phyloP scores from a whole-genome alignment of 352 stramenopile species.

The Phytopythium oedochilum region DNA sequence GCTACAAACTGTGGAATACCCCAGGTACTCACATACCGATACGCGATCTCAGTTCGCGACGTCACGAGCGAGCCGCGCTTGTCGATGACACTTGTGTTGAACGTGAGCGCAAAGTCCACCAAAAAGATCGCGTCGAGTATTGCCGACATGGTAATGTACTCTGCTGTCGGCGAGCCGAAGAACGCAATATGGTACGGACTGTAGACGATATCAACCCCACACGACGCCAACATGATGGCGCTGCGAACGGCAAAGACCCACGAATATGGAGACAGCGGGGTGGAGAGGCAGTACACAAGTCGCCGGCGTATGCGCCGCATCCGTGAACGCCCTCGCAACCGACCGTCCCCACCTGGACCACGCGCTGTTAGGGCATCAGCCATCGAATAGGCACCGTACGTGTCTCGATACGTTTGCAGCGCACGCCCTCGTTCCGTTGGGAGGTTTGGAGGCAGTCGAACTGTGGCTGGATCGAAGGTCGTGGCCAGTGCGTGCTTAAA shows the following conservation, averaged over 20 bases:
- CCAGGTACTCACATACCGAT: slow-evolving; percentile 27
- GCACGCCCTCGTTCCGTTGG: not conserved
- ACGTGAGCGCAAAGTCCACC: slow-evolving; percentile 31
- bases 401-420: not conserved
- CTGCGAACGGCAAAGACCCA: slow-evolving; percentile 16
- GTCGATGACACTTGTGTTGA: slow-evolving; percentile 43
- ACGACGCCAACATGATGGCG: slow-evolving; percentile 11
- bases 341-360: not conserved
- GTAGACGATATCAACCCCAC: slow-evolving; percentile 21
- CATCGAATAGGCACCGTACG: not conserved
- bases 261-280: slow-evolving; percentile 15
- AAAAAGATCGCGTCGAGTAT: slow-evolving; percentile 26
- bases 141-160: slow-evolving; percentile 7
- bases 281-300: not conserved
- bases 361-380: not conserved
- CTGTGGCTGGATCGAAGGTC: not conserved
- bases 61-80: slow-evolving; percentile 26
- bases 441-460: not conserved
- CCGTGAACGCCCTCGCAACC: not conserved
- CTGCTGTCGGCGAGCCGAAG: not conserved
- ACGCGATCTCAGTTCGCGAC: slow-evolving; percentile 25
- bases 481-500: not conserved
- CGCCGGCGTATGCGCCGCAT: not conserved
- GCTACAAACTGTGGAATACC: slow-evolving; percentile 12
- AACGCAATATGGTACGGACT: slow-evolving; percentile 38